These are phyloP conservation scores for Solanum commersonii DNA, from an alignment of 257 asterid species.

Conservation along the genomic window DNA sequence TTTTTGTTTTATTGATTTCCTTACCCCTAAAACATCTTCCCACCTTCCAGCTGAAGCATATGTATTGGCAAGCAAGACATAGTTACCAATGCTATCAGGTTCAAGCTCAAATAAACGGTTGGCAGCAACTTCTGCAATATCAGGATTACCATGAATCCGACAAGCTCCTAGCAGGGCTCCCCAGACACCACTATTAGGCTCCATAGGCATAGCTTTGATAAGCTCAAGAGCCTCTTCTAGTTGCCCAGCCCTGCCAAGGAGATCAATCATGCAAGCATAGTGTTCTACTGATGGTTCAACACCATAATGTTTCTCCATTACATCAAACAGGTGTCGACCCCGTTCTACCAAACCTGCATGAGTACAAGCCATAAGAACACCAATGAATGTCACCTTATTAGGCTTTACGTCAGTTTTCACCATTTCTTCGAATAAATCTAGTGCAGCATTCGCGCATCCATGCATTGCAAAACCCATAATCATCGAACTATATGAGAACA, in stretches of 20 bases:
- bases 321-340: constrained; percentile 35
- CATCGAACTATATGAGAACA: constrained; percentile 69
- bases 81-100: constrained; percentile 57
- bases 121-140: constrained; percentile 74
- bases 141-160: constrained; percentile 41
- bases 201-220: constrained; percentile 47
- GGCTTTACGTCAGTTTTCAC: constrained; percentile 45
- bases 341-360: constrained; percentile 66
- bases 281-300: constrained; percentile 48
- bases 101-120: constrained; percentile 52
- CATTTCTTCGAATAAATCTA: constrained; percentile 64
- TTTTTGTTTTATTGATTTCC: constrained; percentile 38
- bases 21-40: constrained; percentile 50
- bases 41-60: constrained; percentile 67
- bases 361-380: constrained; percentile 72
- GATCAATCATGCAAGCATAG: constrained; percentile 66
- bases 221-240: constrained; percentile 50
- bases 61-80: constrained; percentile 53
- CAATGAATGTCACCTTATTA: constrained; percentile 61
- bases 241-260: constrained; percentile 53
- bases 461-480: constrained; percentile 67
- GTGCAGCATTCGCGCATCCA: constrained; percentile 46
- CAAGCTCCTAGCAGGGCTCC: constrained; percentile 84
- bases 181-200: constrained; percentile 66
- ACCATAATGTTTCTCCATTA: constrained; percentile 42